Conservation (phyloP, 257 asterid genomes). For the Salvia splendens region DNA sequence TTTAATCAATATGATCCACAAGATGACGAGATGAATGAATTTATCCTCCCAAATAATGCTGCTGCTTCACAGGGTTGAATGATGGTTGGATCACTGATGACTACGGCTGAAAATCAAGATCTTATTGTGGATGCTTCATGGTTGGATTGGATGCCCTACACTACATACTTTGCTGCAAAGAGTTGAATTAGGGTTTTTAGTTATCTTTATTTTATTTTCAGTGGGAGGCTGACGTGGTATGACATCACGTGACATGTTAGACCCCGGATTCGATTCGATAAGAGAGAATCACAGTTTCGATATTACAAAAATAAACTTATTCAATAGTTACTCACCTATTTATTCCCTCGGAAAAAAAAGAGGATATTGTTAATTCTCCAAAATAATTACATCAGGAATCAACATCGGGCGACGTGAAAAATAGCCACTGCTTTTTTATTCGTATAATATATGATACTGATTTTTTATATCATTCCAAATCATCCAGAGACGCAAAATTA, state of each 20-base stretch:
- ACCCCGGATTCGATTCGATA: constrained; percentile 43
- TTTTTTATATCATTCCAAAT: not conserved
- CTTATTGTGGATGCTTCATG: too few relatives aligned
- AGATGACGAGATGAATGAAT: too few relatives aligned
- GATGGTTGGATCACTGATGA: too few relatives aligned
- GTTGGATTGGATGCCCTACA: too few relatives aligned
- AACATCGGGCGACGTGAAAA: constrained; percentile 38
- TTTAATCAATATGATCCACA: too few relatives aligned
- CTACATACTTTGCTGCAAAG: too few relatives aligned
- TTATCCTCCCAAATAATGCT: too few relatives aligned
- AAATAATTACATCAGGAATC: constrained; percentile 57
- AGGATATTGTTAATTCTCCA: constrained; percentile 14
- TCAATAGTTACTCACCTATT: constrained; percentile 23
- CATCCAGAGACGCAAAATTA: too few relatives aligned
- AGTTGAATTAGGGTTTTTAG: too few relatives aligned
- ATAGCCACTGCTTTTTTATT: constrained; percentile 38
- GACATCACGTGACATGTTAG: constrained; percentile 27
- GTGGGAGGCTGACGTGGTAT: constrained; percentile 2
- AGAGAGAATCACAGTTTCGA: constrained; percentile 39
- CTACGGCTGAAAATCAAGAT: too few relatives aligned
- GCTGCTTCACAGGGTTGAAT: too few relatives aligned
- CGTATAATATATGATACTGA: not conserved
- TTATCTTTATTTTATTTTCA: too few relatives aligned
- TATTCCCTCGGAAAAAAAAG: not conserved
- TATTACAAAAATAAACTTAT: constrained; percentile 26